A percentile compares a stretch with the other conserved stretches of the same genome.
Conservation (phyloP, 805 yeast genomes). For the Schizosaccharomyces cryophilus region DNA sequence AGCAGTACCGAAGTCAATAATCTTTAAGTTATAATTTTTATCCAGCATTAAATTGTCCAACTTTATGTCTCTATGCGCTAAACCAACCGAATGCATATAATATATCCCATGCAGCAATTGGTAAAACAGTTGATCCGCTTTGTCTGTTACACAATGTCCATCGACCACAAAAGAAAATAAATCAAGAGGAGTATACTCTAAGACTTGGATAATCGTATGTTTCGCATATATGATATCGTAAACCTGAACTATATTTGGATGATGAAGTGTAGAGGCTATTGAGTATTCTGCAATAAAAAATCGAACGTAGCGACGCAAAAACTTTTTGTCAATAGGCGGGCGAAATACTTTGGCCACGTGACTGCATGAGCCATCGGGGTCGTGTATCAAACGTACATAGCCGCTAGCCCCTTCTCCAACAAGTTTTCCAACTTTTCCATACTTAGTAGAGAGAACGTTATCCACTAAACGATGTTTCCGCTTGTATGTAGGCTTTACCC, state of each 20-base stretch:
- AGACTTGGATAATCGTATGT: conserved; percentile 40
- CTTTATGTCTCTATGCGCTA: conserved; percentile 82
- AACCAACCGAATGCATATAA: conserved; percentile 55
- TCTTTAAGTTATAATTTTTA: conserved; percentile 45
- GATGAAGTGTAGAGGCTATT: conserved; percentile 54
- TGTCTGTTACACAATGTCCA: conserved; percentile 45
- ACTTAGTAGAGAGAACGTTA: conserved; percentile 28
- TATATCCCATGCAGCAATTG: conserved; percentile 56
- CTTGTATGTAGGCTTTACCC: too few relatives aligned
- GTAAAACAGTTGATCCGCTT: conserved; percentile 55
- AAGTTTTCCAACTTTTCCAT: conserved; percentile 48
- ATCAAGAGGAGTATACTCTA: conserved; percentile 85
- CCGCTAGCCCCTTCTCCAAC: conserved; percentile 92
- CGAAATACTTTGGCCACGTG: conserved; percentile 78
- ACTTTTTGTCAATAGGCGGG: conserved; percentile 33
- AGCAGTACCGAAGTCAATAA: conserved; percentile 87
- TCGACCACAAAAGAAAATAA: conserved; percentile 83
- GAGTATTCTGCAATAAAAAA: conserved; percentile 65
- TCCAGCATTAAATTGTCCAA: conserved; percentile 81
- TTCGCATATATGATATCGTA: conserved; percentile 54
- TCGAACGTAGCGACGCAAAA: conserved; percentile 41
- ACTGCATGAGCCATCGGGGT: conserved; percentile 31
- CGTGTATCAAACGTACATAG: conserved; percentile 54
- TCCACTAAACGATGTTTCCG: too few relatives aligned
- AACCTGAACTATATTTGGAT: conserved; percentile 60